Evolutionary conservation across 495 filamentous ascomycete genomes (phyloP).

Genomic region (Talaromyces trachyspermus): DNA sequence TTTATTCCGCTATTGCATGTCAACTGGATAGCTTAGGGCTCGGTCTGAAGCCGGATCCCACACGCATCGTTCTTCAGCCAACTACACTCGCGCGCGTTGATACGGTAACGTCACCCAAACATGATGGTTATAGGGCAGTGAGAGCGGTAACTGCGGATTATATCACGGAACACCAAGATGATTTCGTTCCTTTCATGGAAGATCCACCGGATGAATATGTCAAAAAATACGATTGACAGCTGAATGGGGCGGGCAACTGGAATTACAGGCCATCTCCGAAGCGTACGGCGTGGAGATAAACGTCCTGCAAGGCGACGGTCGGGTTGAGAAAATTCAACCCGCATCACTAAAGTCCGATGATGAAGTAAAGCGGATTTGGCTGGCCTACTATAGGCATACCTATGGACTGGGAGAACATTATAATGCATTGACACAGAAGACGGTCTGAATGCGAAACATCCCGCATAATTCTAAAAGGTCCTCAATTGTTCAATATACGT

Average conservation of each 20-base stretch:
- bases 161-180: constrained; percentile 49
- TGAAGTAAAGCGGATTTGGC: constrained; percentile 56
- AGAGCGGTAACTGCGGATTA: constrained; percentile 48
- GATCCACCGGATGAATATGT: constrained; percentile 70
- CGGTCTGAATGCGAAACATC: background rate
- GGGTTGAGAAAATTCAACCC: constrained; percentile 65
- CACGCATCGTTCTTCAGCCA: constrained; percentile 27
- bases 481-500: background rate
- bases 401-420: constrained; percentile 96
- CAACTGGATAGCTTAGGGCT: constrained; percentile 50
- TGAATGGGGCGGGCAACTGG: constrained; percentile 94
- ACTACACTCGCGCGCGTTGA: constrained; percentile 36
- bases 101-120: constrained; percentile 31
- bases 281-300: constrained; percentile 76
- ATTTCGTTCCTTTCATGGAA: constrained; percentile 70
- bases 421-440: constrained; percentile 57
- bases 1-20: constrained; percentile 90
- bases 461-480: background rate
- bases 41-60: constrained; percentile 41
- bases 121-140: constrained; percentile 40
- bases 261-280: constrained; percentile 76
- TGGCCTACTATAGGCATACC: constrained; percentile 89
- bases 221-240: constrained; percentile 75
- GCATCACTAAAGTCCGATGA: constrained; percentile 40
- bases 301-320: constrained; percentile 75